Evolutionary conservation across 1,284 basidiomycete species (phyloP), one percentile per base, ranked within the genome.

Genomic region (Boletus austroedulis): DNA sequence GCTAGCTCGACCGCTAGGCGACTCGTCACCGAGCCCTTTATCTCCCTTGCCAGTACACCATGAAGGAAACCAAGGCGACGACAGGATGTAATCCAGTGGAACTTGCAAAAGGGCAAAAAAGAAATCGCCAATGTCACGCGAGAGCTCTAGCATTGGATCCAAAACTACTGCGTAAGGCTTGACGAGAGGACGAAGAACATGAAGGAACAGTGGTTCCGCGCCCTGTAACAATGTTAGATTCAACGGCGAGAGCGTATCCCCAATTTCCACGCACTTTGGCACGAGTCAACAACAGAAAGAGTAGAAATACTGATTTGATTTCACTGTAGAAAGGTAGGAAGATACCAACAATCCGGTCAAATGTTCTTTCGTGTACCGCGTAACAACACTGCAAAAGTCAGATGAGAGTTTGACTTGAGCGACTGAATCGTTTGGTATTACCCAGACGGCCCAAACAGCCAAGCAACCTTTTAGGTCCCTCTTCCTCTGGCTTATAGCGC

Each of bases 361-460:
- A 67, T 23, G 81, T 77, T 51, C 83, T 77, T 71, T 92, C 89
- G 62, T 90, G 87, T 29, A 78, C 72, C 17, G 80, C 76, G 62
- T 86, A 80, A 65, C 82, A 86, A 67, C 80, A 83, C 87, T 91
- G 61, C 45, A 66, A 58, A 62, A 58, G 48, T 41, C 29, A n/a
- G 41, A 57, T 70, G 60, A 67, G 64, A 62, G 26, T 19, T 62
- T 57, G 52, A 48, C 55, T 52, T 48, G 34, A 50, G 53, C 48
- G 57, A 55, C 51, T 45, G 54, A 56, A 55, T 56, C 43, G 53
- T 48, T 56, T 72, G 47, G 55, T 34, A 82, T 75, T 73, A 90
- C 90, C 88, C 89, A 93, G 62, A 93, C 83, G 47, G 90, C 79
- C 90, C 90, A 92, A 14, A 92, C 81, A 29, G 88, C 83, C 58